Conservation (phyloP, 2,329 filamentous ascomycete genomes). For the Rutstroemia sp. region DNA sequence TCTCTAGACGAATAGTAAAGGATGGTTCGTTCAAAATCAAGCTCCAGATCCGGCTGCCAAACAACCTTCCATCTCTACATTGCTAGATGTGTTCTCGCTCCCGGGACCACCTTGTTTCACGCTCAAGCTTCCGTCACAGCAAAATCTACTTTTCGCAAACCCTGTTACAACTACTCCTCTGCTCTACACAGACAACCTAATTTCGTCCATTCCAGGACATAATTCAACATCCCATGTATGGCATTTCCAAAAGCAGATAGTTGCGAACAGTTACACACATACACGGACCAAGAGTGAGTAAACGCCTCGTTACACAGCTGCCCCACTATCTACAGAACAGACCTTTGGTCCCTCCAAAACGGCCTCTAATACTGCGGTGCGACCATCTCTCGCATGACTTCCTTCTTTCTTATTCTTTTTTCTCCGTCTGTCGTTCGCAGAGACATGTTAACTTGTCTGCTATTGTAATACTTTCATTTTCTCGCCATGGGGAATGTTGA, state of each 20-base stretch:
- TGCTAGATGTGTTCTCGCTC: no score
- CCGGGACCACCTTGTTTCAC: neutral
- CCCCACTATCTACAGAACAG: neutral
- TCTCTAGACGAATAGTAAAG: neutral
- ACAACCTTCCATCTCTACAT: neutral
- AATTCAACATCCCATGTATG: neutral
- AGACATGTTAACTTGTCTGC: neutral
- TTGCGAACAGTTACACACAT: neutral
- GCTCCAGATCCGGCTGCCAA: neutral
- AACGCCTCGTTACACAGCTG: neutral
- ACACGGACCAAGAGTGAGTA: neutral
- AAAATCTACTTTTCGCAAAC: neutral
- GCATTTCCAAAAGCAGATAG: neutral
- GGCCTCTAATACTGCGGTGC: neutral
- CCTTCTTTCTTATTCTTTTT: neutral
- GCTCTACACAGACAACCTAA: neutral
- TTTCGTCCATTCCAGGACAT: neutral
- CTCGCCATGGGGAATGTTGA: slow-evolving; percentile 7
- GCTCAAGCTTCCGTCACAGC: neutral
- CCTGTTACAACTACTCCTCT: neutral
- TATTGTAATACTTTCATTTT: neutral
- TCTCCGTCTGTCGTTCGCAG: neutral
- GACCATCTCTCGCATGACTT: neutral
- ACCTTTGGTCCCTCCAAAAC: neutral
- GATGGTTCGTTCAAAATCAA: neutral